These are phyloP conservation scores for Apophysomyces variabilis DNA, from an alignment of 371 early-diverging fungal species.

Conservation along the genomic window DNA sequence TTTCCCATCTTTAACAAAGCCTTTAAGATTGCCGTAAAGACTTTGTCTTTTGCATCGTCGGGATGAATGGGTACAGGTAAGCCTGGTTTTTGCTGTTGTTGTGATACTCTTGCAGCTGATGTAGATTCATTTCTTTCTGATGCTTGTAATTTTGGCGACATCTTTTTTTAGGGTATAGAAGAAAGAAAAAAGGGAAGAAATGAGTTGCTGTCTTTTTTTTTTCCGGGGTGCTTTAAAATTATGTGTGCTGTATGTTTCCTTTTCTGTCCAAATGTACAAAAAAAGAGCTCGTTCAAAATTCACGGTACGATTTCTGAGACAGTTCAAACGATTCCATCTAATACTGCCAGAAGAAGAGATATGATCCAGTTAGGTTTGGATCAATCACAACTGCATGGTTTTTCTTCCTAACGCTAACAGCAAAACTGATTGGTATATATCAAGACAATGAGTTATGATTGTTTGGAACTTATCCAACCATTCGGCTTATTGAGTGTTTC, in stretches of 20 bases:
- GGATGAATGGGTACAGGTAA: slow-evolving; percentile 62
- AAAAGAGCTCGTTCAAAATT: not conserved
- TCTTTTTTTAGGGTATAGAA: slow-evolving; percentile 1
- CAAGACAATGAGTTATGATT: no score
- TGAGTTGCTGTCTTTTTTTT: slow-evolving; percentile 1
- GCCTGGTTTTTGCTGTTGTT: slow-evolving; percentile 5
- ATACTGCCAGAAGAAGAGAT: no score
- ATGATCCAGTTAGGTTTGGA: no score
- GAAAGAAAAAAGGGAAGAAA: not conserved
- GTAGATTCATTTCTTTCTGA: slow-evolving; percentile 5
- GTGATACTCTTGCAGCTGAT: slow-evolving; percentile 5
- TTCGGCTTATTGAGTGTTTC: no score
- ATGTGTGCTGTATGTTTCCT: not conserved
- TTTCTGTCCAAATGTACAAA: not conserved
- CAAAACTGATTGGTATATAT: no score
- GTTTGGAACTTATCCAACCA: no score
- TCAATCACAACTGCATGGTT: no score
- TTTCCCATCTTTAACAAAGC: slow-evolving; percentile 76
- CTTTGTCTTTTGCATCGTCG: slow-evolving; percentile 83
- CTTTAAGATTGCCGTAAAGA: slow-evolving; percentile 81
- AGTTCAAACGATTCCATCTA: no score
- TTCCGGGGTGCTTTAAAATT: not conserved
- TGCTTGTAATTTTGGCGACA: not conserved
- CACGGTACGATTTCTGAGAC: not conserved
- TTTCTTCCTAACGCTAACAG: no score